phyloP scores from a whole-genome alignment of 371 early-diverging fungal genomes.

The Rhizopus stolonifer region DNA sequence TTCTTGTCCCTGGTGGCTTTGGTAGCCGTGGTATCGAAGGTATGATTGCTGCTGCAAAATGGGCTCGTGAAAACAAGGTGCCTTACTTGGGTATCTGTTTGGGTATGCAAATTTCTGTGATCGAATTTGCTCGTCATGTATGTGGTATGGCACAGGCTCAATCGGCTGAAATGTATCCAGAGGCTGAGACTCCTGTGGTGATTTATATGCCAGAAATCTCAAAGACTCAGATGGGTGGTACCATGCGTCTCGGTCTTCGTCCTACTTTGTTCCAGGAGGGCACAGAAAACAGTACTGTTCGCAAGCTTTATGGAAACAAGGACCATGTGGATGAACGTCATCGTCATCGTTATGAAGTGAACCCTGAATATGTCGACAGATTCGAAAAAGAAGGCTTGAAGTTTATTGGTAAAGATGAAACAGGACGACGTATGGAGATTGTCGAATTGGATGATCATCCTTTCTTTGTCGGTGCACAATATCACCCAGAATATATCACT shows the following conservation, averaged over 20 bases:
- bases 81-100: constrained; percentile 99
- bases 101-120: constrained; percentile 97
- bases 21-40: constrained; percentile 98
- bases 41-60: constrained; percentile 95
- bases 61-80: constrained; percentile 97
- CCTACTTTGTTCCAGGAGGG: constrained; percentile 81
- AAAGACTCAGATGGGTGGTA: constrained; percentile 94
- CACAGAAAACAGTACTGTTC: constrained; percentile 55
- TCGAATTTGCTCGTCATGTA: constrained; percentile 98
- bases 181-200: constrained; percentile 75
- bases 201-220: constrained; percentile 97
- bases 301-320: constrained; percentile 72
- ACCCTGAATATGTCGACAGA: constrained; percentile 74
- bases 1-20: constrained; percentile 99
- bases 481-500: constrained; percentile 99
- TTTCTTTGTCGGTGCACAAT: constrained; percentile 97
- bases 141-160: constrained; percentile 83
- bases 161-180: constrained; percentile 85
- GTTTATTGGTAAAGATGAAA: constrained; percentile 94
- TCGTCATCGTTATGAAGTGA: constrained; percentile 99
- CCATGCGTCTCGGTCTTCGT: constrained; percentile 94
- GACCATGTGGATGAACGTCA: constrained; percentile 88
- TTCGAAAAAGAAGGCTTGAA: constrained; percentile 86
- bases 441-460: constrained; percentile 93
- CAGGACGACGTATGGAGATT: constrained; percentile 96